Base-by-base conservation (phyloP, 768 basidiomycete species). In the Paxillus involutus region DNA sequence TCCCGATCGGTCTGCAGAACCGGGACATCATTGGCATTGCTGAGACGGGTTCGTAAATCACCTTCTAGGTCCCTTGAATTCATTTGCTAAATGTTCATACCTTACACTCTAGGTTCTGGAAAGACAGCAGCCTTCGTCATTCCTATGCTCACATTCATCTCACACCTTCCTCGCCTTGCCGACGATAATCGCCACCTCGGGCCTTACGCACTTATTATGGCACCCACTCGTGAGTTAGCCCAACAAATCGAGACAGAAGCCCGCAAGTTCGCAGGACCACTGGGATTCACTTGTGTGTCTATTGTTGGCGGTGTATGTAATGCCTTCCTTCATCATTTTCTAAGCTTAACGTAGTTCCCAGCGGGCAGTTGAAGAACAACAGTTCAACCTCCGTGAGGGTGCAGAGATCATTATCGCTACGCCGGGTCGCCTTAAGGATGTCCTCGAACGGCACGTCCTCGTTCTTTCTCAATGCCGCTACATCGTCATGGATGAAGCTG, bases 401-500 rank as follows among this genome's bases (percentile, higher is more conserved):
- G 97, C 96, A 0, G 95, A 99, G 64, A 98, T 99, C 57, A 90
- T 99, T 65, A 98, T 99, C 56, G 97, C 97, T 24, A 98, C 97
- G 0, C 97, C 97, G 11, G 97, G 97, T 75, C 94, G 97, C 73
- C 80, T 99, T 16, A 97, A 97, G 72, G 97, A 98, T 67, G 93
- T 98, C 51, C 88, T 99, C 56, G 96, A 99, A 73, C 86, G 94
- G 19, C 91, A 90, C 69, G 93, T 98, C 44, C 80, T 99, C 41
- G 97, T 99, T 17, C 81, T 99, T 42, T 89, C 91, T 7, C 97
- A 99, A 71, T 98, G 97, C 71, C 92, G 93, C 2, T 98, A 99
- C 66, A 88, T 99, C 55, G 96, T 99, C 60, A 97, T 99, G 97
- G 97, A 99, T 70, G 97, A 99, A 78, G 97, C 97, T 14, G 97